phyloP scores from a whole-genome alignment of 2,329 filamentous ascomycete genomes.

The Trichoderma brevicompactum region DNA sequence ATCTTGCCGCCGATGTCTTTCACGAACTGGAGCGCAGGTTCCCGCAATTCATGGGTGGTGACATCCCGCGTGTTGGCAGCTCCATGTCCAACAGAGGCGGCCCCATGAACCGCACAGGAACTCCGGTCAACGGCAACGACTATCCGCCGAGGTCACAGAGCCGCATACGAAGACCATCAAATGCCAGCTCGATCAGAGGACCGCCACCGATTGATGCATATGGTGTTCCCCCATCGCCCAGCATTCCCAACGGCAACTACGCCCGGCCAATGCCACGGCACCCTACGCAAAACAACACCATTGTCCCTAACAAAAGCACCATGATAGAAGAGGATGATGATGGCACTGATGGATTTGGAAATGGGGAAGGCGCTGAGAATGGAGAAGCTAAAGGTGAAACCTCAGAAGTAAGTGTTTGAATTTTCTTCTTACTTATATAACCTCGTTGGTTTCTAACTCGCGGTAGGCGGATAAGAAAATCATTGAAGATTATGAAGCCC shows the following conservation, averaged over 20 bases:
- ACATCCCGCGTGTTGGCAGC: conserved; percentile 71
- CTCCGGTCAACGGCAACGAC: conserved; percentile 62
- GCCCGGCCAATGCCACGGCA: conserved; percentile 83
- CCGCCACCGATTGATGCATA: conserved; percentile 50
- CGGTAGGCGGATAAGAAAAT: conserved; percentile 69
- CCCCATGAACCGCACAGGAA: conserved; percentile 62
- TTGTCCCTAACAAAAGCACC: conserved; percentile 96
- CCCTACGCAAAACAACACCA: conserved; percentile 86
- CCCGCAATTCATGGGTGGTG: conserved; percentile 73
- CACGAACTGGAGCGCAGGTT: conserved; percentile 91
- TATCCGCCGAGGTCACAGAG: conserved; percentile 58
- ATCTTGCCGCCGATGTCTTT: conserved; percentile 94
- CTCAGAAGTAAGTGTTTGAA: conserved; percentile 47
- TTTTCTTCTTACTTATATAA: not conserved
- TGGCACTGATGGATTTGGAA: conserved; percentile 66
- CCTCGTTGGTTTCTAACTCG: conserved; percentile 29
- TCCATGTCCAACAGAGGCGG: conserved; percentile 65
- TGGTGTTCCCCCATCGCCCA: conserved; percentile 63
- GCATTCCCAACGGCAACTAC: conserved; percentile 64
- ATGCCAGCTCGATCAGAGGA: conserved; percentile 64
- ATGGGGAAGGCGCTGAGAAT: conserved; percentile 37
- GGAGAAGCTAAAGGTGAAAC: conserved; percentile 40
- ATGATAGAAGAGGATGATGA: conserved; percentile 95
- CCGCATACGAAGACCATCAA: conserved; percentile 61
- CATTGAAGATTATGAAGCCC: conserved; percentile 78